These are phyloP conservation scores for Colletotrichum kahawae DNA, from an alignment of 2,329 filamentous ascomycete genomes.

Conservation along the genomic window DNA sequence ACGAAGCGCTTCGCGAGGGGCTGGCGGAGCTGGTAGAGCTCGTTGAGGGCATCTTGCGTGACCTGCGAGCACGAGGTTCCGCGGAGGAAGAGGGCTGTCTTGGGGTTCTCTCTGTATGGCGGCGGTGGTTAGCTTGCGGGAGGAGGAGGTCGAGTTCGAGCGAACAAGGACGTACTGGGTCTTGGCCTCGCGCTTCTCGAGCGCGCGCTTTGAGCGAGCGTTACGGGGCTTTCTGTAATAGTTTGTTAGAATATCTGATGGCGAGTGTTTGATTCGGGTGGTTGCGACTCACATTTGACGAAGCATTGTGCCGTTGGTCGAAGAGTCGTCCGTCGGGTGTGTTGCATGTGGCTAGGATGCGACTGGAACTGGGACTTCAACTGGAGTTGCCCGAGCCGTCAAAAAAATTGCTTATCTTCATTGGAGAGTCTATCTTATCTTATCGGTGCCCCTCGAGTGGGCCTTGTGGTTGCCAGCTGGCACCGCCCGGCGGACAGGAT, in stretches of 20 bases:
- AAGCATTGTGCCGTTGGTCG: constrained; percentile 42
- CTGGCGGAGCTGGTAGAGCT: constrained; percentile 83
- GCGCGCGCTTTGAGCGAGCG: constrained; percentile 91
- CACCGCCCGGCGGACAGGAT: background rate
- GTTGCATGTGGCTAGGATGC: constrained; percentile 18
- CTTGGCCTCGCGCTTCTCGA: constrained; percentile 93
- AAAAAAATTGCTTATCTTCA: constrained; percentile 23
- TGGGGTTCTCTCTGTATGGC: constrained; percentile 73
- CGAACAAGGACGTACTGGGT: constrained; percentile 46
- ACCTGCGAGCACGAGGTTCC: constrained; percentile 85
- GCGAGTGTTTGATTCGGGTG: background rate
- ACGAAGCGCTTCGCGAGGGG: constrained; percentile 88
- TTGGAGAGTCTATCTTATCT: background rate
- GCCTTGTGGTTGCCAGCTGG: background rate
- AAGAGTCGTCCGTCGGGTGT: constrained; percentile 17
- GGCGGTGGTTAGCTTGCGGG: background rate
- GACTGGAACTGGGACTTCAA: background rate
- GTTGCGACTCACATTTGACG: constrained; percentile 49
- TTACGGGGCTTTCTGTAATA: constrained; percentile 61
- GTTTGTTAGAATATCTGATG: background rate
- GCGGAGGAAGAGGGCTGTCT: constrained; percentile 86
- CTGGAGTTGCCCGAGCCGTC: background rate
- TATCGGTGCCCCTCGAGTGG: background rate
- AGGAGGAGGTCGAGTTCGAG: background rate
- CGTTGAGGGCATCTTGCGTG: constrained; percentile 81